Base-by-base conservation (phyloP, 2,329 filamentous ascomycete genomes). In the Botryotinia globosa region DNA sequence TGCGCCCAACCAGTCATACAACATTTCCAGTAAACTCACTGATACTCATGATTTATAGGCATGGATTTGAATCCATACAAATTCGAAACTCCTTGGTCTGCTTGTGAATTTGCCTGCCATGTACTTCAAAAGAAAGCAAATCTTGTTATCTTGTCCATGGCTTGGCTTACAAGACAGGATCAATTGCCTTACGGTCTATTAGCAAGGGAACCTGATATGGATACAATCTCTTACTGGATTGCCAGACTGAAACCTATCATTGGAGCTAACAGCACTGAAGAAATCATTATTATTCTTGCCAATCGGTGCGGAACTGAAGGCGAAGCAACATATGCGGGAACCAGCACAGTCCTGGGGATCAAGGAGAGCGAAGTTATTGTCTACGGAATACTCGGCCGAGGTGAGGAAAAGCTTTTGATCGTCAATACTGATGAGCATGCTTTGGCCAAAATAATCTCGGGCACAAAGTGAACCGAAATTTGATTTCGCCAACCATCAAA, bases 171-270 rank as follows among this genome's bases (percentile, higher is more conserved):
- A 2, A 84, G 80, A 72, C 88, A 84, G 74, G 86, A 84, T 77
- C 84, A 81, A 1, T 84, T 77, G 29, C 73, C 73, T 12, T 89
- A 83, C 79, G 88, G 78, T 73, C 84, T 76, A 42, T 83, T 75
- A 75, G 87, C 87, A 0, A 79, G 85, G 1, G 87, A 89, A 67
- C 91, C 92, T 0, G 92, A 94, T 75, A 86, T 92, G 82, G 88
- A 92, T 37, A 94, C 92, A 0, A 79, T 95, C 14, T 87, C 88
- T 0, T 95, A 95, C 77, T 95, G 92, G 93, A 83, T 93, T 0
- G 86, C 88, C 29, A 86, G 93, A 0, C 84, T 95, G 6, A 89
- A 91, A 72, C 92, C 92, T 0, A 71, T 91, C 0, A 88, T 91
- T 44, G 83, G 85, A 16, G 78, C 82, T 0, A 84, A 89, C 2